Percentiles rank a stretch among this genome's conserved stretches.
Conservation (phyloP, 2,329 filamentous ascomycete species). For the Monosporascus sp. region DNA sequence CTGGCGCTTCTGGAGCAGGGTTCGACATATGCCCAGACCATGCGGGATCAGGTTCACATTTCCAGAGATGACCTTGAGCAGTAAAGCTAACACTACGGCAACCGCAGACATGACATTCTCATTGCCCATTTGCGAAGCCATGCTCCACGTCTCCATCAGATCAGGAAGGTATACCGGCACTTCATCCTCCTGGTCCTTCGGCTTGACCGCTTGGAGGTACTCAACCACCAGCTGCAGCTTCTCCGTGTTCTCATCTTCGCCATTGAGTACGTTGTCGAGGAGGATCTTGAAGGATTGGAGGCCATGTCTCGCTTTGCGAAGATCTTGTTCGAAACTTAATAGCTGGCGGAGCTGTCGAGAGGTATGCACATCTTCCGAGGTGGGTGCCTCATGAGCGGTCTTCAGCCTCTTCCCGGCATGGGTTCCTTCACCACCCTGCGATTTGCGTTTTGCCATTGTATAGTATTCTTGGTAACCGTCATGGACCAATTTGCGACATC, state of each 20-base stretch:
- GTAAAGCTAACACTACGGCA: conserved; percentile 72
- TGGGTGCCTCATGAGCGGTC: conserved; percentile 50
- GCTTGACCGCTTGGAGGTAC: conserved; percentile 57
- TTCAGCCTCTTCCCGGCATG: conserved; percentile 51
- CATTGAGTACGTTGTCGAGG: conserved; percentile 58
- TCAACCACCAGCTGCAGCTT: conserved; percentile 59
- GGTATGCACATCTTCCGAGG: conserved; percentile 57
- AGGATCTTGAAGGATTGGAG: conserved; percentile 72
- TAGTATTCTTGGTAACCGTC: conserved; percentile 3
- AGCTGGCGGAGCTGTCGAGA: conserved; percentile 63
- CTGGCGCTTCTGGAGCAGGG: conserved; percentile 74
- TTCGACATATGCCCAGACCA: conserved; percentile 74
- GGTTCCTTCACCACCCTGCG: conserved; percentile 23
- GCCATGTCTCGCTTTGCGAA: conserved; percentile 60
- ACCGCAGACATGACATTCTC: conserved; percentile 77
- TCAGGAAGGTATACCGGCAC: conserved; percentile 66
- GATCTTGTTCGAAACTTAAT: conserved; percentile 66
- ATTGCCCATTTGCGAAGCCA: conserved; percentile 72
- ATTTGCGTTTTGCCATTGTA: conserved; percentile 26
- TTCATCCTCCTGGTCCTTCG: conserved; percentile 47
- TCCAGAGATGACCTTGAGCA: conserved; percentile 72
- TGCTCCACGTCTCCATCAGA: conserved; percentile 83
- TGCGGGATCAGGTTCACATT: conserved; percentile 69
- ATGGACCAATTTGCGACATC: conserved; percentile 11
- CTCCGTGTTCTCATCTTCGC: conserved; percentile 42